A percentile compares a stretch with the other conserved stretches of the same genome.
Conservation (phyloP, 73 alveolate species). For the Durusdinium trenchii region DNA sequence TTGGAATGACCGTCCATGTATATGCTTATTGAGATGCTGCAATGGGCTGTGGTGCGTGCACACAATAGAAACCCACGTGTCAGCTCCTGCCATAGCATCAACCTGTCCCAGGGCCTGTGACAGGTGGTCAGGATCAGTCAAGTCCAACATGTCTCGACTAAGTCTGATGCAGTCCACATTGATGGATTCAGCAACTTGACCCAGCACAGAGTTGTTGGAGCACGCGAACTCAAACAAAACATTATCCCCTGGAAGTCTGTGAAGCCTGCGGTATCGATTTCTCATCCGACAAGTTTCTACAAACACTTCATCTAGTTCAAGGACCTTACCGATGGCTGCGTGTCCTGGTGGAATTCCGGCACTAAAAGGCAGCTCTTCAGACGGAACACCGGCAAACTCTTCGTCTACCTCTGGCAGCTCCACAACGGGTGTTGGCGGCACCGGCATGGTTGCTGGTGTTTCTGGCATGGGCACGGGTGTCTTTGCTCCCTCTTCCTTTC, state of each 20-base stretch:
- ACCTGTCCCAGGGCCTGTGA: constrained; percentile 14
- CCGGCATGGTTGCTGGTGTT: too few relatives aligned
- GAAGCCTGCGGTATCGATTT: background rate
- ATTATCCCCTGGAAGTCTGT: background rate
- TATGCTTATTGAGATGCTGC: background rate
- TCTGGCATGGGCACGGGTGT: background rate
- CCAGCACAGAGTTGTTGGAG: background rate
- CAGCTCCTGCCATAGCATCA: background rate
- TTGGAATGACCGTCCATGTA: background rate
- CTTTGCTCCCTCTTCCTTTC: too few relatives aligned
- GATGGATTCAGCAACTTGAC: background rate
- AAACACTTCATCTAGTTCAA: background rate
- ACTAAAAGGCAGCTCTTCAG: constrained; percentile 29
- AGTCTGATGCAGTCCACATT: background rate
- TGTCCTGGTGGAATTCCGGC: constrained; percentile 19
- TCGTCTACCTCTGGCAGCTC: background rate
- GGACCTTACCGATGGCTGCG: too few relatives aligned
- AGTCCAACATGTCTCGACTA: background rate
- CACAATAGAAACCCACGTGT: background rate
- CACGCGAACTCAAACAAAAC: constrained; percentile 13
- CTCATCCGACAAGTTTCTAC: background rate
- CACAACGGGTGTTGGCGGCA: background rate
- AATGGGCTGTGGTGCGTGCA: constrained; percentile 1
- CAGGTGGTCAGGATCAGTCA: background rate
- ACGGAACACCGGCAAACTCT: background rate